These are phyloP conservation scores for Microcyclosporella mali DNA, from an alignment of 2,329 filamentous ascomycete species.

Conservation along the genomic window DNA sequence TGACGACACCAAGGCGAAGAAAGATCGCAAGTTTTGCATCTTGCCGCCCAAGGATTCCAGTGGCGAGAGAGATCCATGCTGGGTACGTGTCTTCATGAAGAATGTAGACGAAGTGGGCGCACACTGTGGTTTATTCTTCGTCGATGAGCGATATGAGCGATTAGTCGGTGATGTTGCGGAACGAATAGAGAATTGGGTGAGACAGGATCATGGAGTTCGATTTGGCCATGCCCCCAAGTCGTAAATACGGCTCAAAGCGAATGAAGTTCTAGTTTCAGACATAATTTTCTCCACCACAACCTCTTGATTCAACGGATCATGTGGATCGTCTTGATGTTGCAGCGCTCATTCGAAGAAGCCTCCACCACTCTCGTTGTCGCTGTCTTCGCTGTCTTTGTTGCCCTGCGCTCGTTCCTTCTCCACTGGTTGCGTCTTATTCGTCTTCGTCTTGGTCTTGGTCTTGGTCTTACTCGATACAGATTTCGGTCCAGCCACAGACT, in stretches of 20 bases:
- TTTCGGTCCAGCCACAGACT: background rate
- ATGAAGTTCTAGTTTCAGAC: background rate
- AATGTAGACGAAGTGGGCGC: constrained; percentile 79
- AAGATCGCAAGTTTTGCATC: constrained; percentile 72
- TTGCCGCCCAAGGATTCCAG: constrained; percentile 55
- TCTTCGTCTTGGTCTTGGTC: background rate
- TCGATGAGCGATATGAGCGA: constrained; percentile 46
- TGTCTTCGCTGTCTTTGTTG: constrained; percentile 19
- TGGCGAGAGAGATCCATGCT: constrained; percentile 60
- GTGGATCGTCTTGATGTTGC: background rate
- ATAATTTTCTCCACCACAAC: too few species aligned
- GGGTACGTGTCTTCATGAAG: constrained; percentile 75
- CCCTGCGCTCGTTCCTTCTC: constrained; percentile 3
- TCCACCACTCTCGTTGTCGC: constrained; percentile 32
- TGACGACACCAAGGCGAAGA: constrained; percentile 30
- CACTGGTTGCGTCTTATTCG: background rate
- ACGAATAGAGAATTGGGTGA: constrained; percentile 32
- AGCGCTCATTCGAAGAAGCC: constrained; percentile 33
- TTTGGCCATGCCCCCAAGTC: background rate
- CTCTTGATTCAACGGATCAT: too few species aligned
- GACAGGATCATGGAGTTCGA: constrained; percentile 12
- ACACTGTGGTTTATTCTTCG: constrained; percentile 74
- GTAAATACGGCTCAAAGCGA: background rate
- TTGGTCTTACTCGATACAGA: background rate
- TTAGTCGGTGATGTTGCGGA: constrained; percentile 34